Conservation (phyloP, 148 eudicot genomes). For the Mesembryanthemum crystallinum region DNA sequence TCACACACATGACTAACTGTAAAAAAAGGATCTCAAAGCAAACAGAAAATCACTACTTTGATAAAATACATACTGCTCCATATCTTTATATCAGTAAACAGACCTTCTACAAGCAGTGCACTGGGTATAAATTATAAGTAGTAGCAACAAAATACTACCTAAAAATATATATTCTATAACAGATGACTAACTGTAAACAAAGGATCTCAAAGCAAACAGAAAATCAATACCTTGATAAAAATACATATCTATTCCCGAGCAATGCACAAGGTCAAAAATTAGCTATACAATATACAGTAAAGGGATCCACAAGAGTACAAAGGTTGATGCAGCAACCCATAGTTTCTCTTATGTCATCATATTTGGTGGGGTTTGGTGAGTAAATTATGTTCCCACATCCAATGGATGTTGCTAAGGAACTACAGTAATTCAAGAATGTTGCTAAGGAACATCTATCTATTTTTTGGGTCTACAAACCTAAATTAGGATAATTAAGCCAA, state of each 20-base stretch:
- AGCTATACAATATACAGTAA: not conserved
- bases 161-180: too few relatives aligned
- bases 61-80: too few relatives aligned
- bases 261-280: not conserved
- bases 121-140: too few relatives aligned
- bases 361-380: constrained; percentile 2
- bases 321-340: constrained; percentile 6
- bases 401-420: constrained; percentile 4
- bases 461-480: not conserved
- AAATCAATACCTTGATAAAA: not conserved
- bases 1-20: too few relatives aligned
- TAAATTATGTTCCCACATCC: constrained; percentile 11
- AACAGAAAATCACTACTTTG: not conserved
- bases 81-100: too few relatives aligned
- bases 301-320: not conserved
- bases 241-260: not conserved
- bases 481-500: not conserved
- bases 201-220: too few relatives aligned
- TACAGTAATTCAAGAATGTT: not conserved
- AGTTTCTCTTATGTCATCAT: constrained; percentile 10
- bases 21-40: too few relatives aligned
- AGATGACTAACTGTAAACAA: too few relatives aligned
- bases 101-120: too few relatives aligned
- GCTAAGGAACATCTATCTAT: not conserved
- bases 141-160: too few relatives aligned